Evolutionary conservation across 176 grass and related monocot species (phyloP).

Genomic region (Echinochloa phyllopogon): DNA sequence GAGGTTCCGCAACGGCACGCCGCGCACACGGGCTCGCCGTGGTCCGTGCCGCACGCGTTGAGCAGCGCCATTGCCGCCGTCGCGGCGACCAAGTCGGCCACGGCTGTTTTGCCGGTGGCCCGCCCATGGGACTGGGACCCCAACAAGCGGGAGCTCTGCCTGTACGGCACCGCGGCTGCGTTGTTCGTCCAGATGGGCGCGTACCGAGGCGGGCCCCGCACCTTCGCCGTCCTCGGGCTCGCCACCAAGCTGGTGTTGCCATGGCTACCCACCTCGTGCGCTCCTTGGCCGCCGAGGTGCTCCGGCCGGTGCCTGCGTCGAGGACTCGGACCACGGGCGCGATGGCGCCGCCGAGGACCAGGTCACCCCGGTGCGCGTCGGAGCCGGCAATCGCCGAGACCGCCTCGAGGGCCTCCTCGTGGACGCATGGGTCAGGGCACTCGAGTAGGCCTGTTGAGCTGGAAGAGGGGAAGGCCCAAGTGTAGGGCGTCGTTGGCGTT

Average conservation of each 20-base stretch:
- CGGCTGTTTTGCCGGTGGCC: not conserved
- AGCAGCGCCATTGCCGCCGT: slow-evolving; percentile 76
- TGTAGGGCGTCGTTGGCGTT: too few relatives aligned
- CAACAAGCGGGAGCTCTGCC: slow-evolving; percentile 69
- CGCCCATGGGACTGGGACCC: slow-evolving; percentile 27
- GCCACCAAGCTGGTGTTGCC: slow-evolving; percentile 83
- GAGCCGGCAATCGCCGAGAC: slow-evolving; percentile 57
- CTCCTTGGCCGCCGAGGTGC: slow-evolving; percentile 46
- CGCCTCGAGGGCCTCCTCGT: slow-evolving; percentile 61
- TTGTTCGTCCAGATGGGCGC: slow-evolving; percentile 95
- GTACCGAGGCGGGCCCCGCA: slow-evolving; percentile 75
- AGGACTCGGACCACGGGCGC: slow-evolving; percentile 63
- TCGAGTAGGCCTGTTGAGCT: too few relatives aligned
- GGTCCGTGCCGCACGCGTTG: slow-evolving; percentile 47
- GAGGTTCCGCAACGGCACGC: slow-evolving; percentile 77
- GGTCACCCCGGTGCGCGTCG: slow-evolving; percentile 57
- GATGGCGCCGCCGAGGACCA: slow-evolving; percentile 63
- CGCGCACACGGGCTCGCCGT: slow-evolving; percentile 50
- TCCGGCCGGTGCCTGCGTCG: slow-evolving; percentile 29
- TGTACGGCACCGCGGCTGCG: slow-evolving; percentile 74
- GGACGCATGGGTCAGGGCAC: slow-evolving; percentile 44
- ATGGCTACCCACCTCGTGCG: slow-evolving; percentile 62
- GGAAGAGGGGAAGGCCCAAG: too few relatives aligned
- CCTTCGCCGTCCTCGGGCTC: slow-evolving; percentile 75
- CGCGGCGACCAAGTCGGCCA: slow-evolving; percentile 50